Base-by-base conservation (phyloP, 1,139 yeast genomes). In the Pichia sp. region DNA sequence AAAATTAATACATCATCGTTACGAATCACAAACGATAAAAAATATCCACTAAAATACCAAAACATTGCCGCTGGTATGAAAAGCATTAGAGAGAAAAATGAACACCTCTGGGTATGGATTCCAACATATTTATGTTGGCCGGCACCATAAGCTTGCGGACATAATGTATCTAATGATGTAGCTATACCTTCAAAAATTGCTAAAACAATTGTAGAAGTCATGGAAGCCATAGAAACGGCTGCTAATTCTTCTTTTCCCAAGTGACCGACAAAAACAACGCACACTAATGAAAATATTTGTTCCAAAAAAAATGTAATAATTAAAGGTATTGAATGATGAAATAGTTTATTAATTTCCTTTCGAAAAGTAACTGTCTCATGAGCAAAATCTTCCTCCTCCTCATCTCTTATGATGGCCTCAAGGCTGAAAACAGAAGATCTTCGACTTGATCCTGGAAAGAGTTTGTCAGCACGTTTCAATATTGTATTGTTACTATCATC, bases 171-270 rank as follows among this genome's bases (percentile, higher is more conserved):
- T 45, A 89, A 69, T 24, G 95, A 79, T 0, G 96, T 87, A 0
- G 96, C 83, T 43, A 87, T 78, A 23, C 96, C 97, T 64, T 86
- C 95, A 61, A 87, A 84, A 2, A 87, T 68, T 1, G 95, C 95
- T 55, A 85, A 76, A 0, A 92, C 80, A 42, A 89, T 86, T 33
- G 92, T 85, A 1, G 92, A 80, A 1, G 95, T 82, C 95, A 89
- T 87, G 3, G 90, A 78, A 0, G 90, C 96, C 52, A 89, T 69
- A 0, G 95, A 85, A 2, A 87, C 95, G 0, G 90, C 89, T 0
- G 89, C 89, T 47, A 83, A 65, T 61, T 82, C 87, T 46, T 70
- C 74, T 45, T 78, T 81, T 27, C 92, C 92, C 43, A 82, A 61
- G 57, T 80, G 87, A 0, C 87, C 87, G 29, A 83, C 92, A 26